Evolutionary conservation across 345 rosid genomes (phyloP).

Genomic region (Kandelia obovata): DNA sequence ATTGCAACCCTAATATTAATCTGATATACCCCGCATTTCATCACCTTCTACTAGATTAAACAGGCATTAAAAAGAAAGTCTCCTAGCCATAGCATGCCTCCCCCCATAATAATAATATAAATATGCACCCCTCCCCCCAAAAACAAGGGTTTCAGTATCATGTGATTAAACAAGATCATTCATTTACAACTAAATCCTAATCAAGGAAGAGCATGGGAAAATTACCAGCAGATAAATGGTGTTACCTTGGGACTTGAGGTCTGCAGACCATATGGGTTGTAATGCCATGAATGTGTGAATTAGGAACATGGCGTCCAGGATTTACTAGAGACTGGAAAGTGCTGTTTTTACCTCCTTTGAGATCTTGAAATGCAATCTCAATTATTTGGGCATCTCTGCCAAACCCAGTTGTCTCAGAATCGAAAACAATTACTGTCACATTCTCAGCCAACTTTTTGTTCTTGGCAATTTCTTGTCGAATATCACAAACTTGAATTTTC

Average conservation of each 20-base stretch:
- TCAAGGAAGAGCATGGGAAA: slow-evolving; percentile 1
- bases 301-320: slow-evolving; percentile 41
- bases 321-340: slow-evolving; percentile 79
- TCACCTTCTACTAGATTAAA: too few relatives aligned
- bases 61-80: too few relatives aligned
- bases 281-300: slow-evolving; percentile 54
- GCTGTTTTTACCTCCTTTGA: slow-evolving; percentile 78
- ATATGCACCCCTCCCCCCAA: too few relatives aligned
- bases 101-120: too few relatives aligned
- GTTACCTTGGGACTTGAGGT: slow-evolving; percentile 80
- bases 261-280: slow-evolving; percentile 63
- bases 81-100: too few relatives aligned
- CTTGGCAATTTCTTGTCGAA: slow-evolving; percentile 48
- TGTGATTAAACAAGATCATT: neutral
- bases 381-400: slow-evolving; percentile 54
- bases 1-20: too few relatives aligned
- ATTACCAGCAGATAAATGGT: neutral
- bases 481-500: slow-evolving; percentile 37
- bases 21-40: too few relatives aligned
- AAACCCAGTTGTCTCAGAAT: slow-evolving; percentile 79
- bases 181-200: neutral
- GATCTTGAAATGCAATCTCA: slow-evolving; percentile 80
- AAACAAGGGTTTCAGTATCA: neutral
- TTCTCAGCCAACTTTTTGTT: slow-evolving; percentile 47
- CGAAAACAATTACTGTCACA: slow-evolving; percentile 56